Percentiles rank a stretch among this genome's conserved stretches.
These are phyloP conservation scores for Coniochaeta prunicola DNA, from an alignment of 2,329 filamentous ascomycete genomes.

Conservation along the genomic window DNA sequence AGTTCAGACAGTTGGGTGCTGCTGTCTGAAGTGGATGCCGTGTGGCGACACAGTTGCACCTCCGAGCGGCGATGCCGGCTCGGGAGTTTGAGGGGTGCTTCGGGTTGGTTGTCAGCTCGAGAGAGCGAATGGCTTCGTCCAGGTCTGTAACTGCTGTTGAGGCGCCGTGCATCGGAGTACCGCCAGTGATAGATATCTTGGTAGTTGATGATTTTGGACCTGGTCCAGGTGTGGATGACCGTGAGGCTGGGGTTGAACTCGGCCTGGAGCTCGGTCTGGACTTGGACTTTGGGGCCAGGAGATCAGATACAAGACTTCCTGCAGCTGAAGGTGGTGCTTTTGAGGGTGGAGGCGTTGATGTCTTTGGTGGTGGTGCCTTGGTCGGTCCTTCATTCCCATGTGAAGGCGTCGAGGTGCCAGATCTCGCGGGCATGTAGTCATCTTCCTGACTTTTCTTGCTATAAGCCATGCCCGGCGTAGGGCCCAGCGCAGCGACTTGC, in stretches of 20 bases:
- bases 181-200: constrained; percentile 68
- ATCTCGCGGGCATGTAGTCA: constrained; percentile 60
- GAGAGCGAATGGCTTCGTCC: constrained; percentile 74
- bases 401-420: constrained; percentile 32
- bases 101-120: constrained; percentile 91
- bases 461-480: constrained; percentile 61
- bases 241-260: constrained; percentile 43
- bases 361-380: constrained; percentile 40
- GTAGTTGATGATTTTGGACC: constrained; percentile 44
- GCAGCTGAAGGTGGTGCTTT: constrained; percentile 60
- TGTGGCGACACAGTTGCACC: constrained; percentile 82
- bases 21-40: constrained; percentile 84
- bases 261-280: constrained; percentile 37
- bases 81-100: constrained; percentile 36
- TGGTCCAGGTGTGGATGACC: constrained; percentile 43
- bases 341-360: constrained; percentile 37
- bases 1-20: constrained; percentile 85
- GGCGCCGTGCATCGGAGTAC: constrained; percentile 74
- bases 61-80: constrained; percentile 49
- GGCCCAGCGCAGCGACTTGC: constrained; percentile 55
- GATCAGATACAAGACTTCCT: constrained; percentile 77
- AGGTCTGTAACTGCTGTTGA: constrained; percentile 65
- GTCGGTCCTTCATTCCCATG: constrained; percentile 26
- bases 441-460: constrained; percentile 63
- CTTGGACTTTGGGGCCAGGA: constrained; percentile 45